phyloP scores from a whole-genome alignment of 73 alveolate species.

The Effrenium voratum region DNA sequence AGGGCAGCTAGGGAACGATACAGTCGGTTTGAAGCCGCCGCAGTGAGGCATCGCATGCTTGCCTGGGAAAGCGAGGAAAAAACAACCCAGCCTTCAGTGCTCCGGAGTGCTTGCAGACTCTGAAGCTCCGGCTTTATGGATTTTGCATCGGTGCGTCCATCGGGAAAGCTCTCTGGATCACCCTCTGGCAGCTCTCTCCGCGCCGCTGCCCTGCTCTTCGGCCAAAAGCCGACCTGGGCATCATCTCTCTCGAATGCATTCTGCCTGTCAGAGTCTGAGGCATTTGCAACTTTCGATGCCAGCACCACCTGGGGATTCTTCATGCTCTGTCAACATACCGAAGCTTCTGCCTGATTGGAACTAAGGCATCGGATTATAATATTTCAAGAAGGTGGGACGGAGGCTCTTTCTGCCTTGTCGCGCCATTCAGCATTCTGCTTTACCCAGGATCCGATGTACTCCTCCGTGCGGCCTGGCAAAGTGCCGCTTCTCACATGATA shows the following conservation, averaged over 20 bases:
- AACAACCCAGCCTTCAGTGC: neutral
- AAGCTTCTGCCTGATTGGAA: too few relatives aligned
- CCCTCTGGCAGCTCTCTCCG: constrained; percentile 73
- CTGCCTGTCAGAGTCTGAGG: neutral
- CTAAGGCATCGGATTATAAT: too few relatives aligned
- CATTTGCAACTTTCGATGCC: constrained; percentile 41
- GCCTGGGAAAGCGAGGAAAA: neutral
- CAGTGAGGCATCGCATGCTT: constrained; percentile 94
- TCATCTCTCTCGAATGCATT: neutral
- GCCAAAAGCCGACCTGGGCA: constrained; percentile 68
- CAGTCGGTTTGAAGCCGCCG: constrained; percentile 80
- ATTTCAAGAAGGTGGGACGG: neutral
- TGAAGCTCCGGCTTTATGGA: constrained; percentile 12
- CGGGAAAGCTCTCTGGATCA: constrained; percentile 63
- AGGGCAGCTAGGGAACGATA: neutral
- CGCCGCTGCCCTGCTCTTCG: constrained; percentile 71
- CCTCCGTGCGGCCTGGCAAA: constrained; percentile 87
- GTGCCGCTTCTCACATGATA: too few relatives aligned
- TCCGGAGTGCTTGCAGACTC: neutral
- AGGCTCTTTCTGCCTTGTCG: neutral
- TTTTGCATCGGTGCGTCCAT: constrained; percentile 59
- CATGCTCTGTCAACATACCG: neutral
- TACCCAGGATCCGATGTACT: constrained; percentile 85
- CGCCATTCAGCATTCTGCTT: constrained; percentile 36
- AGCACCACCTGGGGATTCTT: constrained; percentile 49